phyloP scores from a whole-genome alignment of 73 alveolate genomes.

The Breviolum minutum region DNA sequence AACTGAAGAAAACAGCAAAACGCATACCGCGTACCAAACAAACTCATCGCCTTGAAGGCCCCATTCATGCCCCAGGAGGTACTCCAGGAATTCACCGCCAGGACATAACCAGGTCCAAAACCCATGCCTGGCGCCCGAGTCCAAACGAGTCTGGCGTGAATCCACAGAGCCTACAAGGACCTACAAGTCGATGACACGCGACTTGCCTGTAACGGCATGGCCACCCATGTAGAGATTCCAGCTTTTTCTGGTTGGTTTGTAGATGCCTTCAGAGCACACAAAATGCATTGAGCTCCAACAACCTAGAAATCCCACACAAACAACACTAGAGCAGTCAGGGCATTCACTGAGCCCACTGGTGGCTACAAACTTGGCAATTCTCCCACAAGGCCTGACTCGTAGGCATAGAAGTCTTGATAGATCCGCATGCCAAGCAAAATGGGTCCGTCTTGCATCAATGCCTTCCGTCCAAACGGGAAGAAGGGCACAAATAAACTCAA shows the following conservation, averaged over 20 bases:
- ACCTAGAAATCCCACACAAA: not conserved
- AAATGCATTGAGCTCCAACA: not conserved
- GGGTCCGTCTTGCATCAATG: conserved; percentile 85
- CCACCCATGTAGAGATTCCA: conserved; percentile 90
- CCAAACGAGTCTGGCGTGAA: not conserved
- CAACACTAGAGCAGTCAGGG: not conserved
- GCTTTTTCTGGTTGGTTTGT: conserved; percentile 45
- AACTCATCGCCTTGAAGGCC: conserved; percentile 25
- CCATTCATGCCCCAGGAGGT: conserved; percentile 75
- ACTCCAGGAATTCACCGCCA: conserved; percentile 69
- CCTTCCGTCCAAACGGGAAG: not conserved
- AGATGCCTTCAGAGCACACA: conserved; percentile 23
- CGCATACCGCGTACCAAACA: too few relatives aligned
- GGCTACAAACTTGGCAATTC: not conserved
- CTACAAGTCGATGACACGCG: not conserved
- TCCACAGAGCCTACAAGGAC: not conserved
- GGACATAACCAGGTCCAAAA: conserved; percentile 62
- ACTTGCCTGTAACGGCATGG: conserved; percentile 80
- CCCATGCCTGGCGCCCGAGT: conserved; percentile 52
- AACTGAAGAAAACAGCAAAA: too few relatives aligned
- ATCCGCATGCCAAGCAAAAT: conserved; percentile 75
- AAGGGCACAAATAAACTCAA: too few relatives aligned
- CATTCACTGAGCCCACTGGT: not conserved
- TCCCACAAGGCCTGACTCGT: conserved; percentile 45
- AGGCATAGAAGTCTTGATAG: conserved; percentile 89